Base-by-base conservation (phyloP, 2,329 filamentous ascomycete species). In the Leptographium wingfieldii region DNA sequence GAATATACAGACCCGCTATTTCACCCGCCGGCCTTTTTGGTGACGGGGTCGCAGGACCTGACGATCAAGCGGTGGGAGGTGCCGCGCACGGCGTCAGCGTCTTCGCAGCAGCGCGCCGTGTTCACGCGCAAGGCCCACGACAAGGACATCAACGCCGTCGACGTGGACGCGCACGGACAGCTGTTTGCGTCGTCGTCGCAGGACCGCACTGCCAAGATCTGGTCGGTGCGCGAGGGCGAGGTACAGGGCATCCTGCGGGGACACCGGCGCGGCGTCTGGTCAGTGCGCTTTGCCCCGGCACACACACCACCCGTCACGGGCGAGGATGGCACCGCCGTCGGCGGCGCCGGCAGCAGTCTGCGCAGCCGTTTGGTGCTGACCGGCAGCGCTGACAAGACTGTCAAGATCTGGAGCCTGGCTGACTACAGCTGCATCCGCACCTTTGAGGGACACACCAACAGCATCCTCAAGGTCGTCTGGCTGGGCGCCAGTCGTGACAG, bases 111-210 rank as follows among this genome's bases (percentile, higher is more conserved):
- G 75, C 77, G 84, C 66, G 90, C 90, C 49, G 74, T 85, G 5
- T 99, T 89, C 71, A 97, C 94, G 1, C 83, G 94, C 60, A 95
- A 96, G 72, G 94, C 94, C 1, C 94, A 99, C 73, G 94, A 99
- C 69, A 99, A 99, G 71, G 94, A 99, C 66, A 99, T 99, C 73
- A 99, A 99, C 67, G 91, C 94, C 2, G 82, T 99, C 57, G 90
- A 95, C 64, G 80, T 94, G 12, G 89, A 91, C 64, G 80, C 84
- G 27, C 79, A 81, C 1, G 83, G 83, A 5, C 82, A 85, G n/a
- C 74, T 96, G 1, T 97, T 99, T 69, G 95, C 92, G 3, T 96
- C 94, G 1, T 92, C 94, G 35, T 97, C 92, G 5, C 94, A 99
- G 73, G 94, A 99, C 71, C 89, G 91, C 65, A 95, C 90, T 0